Evolutionary conservation across 192 early-diverging fungal species (phyloP), one percentile per base, ranked within the genome.

Genomic region (Gamsiella multidivaricata): DNA sequence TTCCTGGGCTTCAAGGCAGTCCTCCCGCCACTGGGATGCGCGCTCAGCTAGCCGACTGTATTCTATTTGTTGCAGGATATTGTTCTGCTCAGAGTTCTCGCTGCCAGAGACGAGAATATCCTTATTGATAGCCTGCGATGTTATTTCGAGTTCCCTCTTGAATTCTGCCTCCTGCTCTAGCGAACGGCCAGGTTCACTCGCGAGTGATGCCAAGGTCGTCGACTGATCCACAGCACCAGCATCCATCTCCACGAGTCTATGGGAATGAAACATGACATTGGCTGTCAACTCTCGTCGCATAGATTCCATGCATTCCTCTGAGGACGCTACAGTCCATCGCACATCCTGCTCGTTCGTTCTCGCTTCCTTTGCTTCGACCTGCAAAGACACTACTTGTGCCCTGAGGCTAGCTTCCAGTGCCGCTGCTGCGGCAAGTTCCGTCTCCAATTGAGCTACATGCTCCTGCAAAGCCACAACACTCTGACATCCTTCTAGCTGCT

Each of bases 1-100:
- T 10, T 76, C 72, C 31, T 67, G 59, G 43, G 72, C 65, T 0
- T 43, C 36, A 2, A 76, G 47, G 28, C 56, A 62, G 5, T 76
- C 59, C 23, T 76, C 72, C 15, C 62, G 72, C 64, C 50, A 62
- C 45, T 55, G 54, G 0, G 59, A 43, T 32, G 65, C 59, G 9
- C 7, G 58, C 9, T 61, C 45, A 7, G 58, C 10, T 10, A 67
- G 17, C 2, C 39, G 37, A 23, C 55, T 53, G 7, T 33, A 55
- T 28, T 55, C 65, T 3, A 56, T 12, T 29, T 66, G 39, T 4
- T n/a, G 18, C 31, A 29, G 11, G 14, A 12, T 46, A 12, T 23
- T 8, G 15, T 39, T 46, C 25, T 62, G 29, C 4, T 58, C 23
- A 15, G 3, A 3, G 17, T 22, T 42, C 14, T 3, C 23, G 32